Conservation (phyloP, 1,284 basidiomycete genomes). For the Heterobasidion annosum region DNA sequence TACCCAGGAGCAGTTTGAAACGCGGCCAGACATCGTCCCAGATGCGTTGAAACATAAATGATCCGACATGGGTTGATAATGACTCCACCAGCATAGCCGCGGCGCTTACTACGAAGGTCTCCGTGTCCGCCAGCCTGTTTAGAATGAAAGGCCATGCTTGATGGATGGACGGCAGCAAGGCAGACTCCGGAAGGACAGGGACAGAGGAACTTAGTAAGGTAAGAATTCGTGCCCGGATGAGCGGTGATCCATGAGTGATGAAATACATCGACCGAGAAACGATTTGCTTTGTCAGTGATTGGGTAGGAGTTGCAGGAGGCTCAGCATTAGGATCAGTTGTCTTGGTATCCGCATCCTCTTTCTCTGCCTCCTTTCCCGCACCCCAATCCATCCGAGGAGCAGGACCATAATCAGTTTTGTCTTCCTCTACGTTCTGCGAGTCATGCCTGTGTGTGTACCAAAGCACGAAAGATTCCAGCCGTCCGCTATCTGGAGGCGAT, state of each 20-base stretch:
- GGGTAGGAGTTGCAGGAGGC: constrained; percentile 53
- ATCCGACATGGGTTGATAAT: constrained; percentile 60
- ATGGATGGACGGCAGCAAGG: constrained; percentile 77
- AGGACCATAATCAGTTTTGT: constrained; percentile 46
- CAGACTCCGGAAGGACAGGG: constrained; percentile 66
- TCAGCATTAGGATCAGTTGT: constrained; percentile 16
- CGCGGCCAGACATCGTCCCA: constrained; percentile 90
- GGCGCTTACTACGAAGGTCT: constrained; percentile 71
- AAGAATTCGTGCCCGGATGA: constrained; percentile 77
- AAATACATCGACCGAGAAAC: constrained; percentile 82
- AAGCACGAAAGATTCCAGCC: constrained; percentile 41
- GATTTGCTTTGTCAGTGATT: constrained; percentile 74
- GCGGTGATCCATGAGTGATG: constrained; percentile 78
- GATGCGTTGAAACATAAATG: constrained; percentile 75
- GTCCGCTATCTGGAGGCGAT: constrained; percentile 12
- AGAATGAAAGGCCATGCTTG: constrained; percentile 85
- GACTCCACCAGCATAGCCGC: constrained; percentile 64
- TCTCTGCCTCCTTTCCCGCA: constrained; percentile 10
- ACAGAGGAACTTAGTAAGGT: constrained; percentile 64
- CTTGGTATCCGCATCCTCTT: constrained; percentile 15
- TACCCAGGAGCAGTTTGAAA: constrained; percentile 51
- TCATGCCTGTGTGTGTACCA: constrained; percentile 57
- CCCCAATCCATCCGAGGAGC: constrained; percentile 51
- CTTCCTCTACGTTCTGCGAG: constrained; percentile 17
- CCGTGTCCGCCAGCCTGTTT: constrained; percentile 66